Percentiles rank a stretch among this genome's conserved stretches.
phyloP scores from a whole-genome alignment of 345 rosid genomes.

The Hibiscus mutabilis region DNA sequence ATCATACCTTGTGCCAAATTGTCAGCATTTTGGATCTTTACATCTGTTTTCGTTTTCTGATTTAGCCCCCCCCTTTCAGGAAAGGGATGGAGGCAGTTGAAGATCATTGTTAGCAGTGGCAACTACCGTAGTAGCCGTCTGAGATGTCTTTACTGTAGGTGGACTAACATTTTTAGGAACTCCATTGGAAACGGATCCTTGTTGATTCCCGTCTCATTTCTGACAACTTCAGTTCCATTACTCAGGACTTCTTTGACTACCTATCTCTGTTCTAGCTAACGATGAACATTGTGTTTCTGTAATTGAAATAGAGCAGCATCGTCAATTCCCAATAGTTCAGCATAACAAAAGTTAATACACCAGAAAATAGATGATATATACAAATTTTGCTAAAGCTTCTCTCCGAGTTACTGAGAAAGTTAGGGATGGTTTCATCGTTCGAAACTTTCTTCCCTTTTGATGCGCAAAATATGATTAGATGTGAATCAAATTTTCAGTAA shows the following conservation, averaged over 20 bases:
- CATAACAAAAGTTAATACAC: background rate
- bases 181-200: slow-evolving; percentile 44
- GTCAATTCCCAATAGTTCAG: slow-evolving; percentile 10
- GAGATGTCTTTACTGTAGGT: slow-evolving; percentile 29
- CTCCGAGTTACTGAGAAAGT: too few species aligned
- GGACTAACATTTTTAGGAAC: slow-evolving; percentile 27
- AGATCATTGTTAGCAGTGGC: slow-evolving; percentile 27
- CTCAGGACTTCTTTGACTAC: slow-evolving; percentile 33
- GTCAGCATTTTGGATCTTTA: slow-evolving; percentile 1
- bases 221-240: slow-evolving; percentile 26
- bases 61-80: slow-evolving; percentile 36
- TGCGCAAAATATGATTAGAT: background rate
- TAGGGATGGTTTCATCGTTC: too few species aligned
- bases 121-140: slow-evolving; percentile 19
- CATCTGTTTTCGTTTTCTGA: slow-evolving; percentile 26
- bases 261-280: slow-evolving; percentile 48
- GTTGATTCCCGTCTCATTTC: slow-evolving; percentile 23
- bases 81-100: slow-evolving; percentile 31
- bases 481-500: too few species aligned
- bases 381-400: too few species aligned
- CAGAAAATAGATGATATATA: background rate
- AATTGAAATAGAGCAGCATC: slow-evolving; percentile 9
- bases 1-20: slow-evolving; percentile 8
- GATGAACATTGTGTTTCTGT: slow-evolving; percentile 71
- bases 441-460: too few species aligned